These are phyloP conservation scores for Microbotryum lychnidis-dioicae DNA, from an alignment of 1,284 basidiomycete species.

Conservation along the genomic window DNA sequence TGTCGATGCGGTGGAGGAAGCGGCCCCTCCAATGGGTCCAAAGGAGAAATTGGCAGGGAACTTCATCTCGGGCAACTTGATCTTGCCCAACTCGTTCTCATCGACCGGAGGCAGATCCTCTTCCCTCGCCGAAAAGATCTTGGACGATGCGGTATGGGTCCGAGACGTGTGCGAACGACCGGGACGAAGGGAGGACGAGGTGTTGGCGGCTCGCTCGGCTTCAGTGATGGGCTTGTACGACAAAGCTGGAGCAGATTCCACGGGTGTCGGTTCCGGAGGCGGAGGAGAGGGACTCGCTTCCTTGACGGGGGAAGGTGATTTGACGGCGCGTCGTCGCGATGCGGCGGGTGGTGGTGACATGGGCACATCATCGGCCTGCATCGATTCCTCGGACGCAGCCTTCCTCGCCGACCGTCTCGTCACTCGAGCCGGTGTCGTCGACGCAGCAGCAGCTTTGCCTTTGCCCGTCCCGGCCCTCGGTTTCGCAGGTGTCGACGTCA, in stretches of 20 bases:
- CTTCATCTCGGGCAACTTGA: constrained; percentile 20
- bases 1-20: neutral
- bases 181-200: constrained; percentile 27
- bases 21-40: neutral
- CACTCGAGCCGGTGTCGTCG: neutral
- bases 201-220: constrained; percentile 7
- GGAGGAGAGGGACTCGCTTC: neutral
- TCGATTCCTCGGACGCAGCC: no score
- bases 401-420: no score
- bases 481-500: constrained; percentile 3
- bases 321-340: no score
- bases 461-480: constrained; percentile 3
- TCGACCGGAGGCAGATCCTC: constrained; percentile 32
- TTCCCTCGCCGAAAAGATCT: constrained; percentile 32
- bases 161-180: constrained; percentile 29
- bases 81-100: constrained; percentile 27
- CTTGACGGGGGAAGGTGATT: constrained; percentile 6
- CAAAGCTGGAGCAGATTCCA: constrained; percentile 17
- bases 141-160: constrained; percentile 19
- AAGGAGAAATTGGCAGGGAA: constrained; percentile 25
- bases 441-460: constrained; percentile 2
- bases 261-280: constrained; percentile 9
- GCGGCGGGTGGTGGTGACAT: no score
- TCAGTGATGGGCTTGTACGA: constrained; percentile 2
- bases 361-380: no score